phyloP scores from a whole-genome alignment of 2,329 filamentous ascomycete species.

The Bipolaris oryzae region DNA sequence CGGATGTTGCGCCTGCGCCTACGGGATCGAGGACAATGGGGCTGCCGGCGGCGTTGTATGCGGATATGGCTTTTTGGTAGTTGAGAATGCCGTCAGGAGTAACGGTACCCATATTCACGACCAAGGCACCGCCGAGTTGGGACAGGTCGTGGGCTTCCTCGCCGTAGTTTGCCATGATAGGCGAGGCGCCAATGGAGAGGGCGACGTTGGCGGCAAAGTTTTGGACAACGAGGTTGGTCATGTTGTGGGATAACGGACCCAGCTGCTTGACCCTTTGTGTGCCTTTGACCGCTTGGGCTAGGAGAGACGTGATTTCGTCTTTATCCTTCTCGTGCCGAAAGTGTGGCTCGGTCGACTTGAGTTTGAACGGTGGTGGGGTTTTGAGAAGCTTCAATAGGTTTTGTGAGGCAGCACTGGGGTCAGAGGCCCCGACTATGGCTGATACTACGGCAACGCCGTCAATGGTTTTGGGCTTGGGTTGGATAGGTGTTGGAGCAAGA shows the following conservation, averaged over 20 bases:
- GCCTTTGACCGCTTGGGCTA: conserved; percentile 45
- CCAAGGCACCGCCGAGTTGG: conserved; percentile 74
- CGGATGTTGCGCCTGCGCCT: conserved; percentile 79
- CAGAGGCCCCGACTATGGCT: conserved; percentile 76
- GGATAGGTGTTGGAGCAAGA: conserved; percentile 43
- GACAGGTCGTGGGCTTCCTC: conserved; percentile 83
- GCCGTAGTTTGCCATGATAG: conserved; percentile 92
- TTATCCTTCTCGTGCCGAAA: conserved; percentile 28
- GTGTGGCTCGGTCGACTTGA: conserved; percentile 23
- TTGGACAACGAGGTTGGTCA: conserved; percentile 96
- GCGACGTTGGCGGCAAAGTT: conserved; percentile 94
- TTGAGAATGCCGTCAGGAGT: conserved; percentile 75
- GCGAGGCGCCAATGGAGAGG: conserved; percentile 80
- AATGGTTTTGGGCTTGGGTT: conserved; percentile 60
- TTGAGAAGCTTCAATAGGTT: conserved; percentile 64
- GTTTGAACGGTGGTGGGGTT: conserved; percentile 32
- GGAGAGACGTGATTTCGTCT: conserved; percentile 21
- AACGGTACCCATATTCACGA: conserved; percentile 95
- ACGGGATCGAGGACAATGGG: conserved; percentile 90
- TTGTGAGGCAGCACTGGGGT: conserved; percentile 68
- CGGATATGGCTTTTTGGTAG: conserved; percentile 74
- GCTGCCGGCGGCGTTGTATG: conserved; percentile 78
- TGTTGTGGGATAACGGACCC: conserved; percentile 87
- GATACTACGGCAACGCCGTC: conserved; percentile 89
- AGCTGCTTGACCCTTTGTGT: conserved; percentile 66